Evolutionary conservation across 371 early-diverging fungal genomes (phyloP).

Genomic region (Mortierella sp.): DNA sequence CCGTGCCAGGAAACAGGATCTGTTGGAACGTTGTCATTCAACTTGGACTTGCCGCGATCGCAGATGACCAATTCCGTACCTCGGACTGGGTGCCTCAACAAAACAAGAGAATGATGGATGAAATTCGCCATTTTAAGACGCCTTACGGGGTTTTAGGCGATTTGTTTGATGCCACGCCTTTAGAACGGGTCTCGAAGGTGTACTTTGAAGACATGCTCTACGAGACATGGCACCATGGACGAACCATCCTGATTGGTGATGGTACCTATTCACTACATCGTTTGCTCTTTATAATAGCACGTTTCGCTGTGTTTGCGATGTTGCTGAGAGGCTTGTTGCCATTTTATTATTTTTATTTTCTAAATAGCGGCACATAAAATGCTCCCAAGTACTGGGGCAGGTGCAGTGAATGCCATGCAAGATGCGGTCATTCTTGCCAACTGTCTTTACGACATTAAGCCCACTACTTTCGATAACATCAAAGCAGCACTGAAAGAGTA

Average conservation of each 20-base stretch:
- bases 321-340: neutral
- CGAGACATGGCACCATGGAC: constrained; percentile 36
- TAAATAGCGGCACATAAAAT: neutral
- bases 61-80: constrained; percentile 8
- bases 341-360: neutral
- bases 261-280: neutral
- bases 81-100: constrained; percentile 20
- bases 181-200: constrained; percentile 20
- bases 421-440: neutral
- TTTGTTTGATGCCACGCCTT: constrained; percentile 27
- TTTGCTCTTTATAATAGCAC: neutral
- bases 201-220: constrained; percentile 31
- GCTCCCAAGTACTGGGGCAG: neutral
- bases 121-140: constrained; percentile 20
- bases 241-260: constrained; percentile 34
- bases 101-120: constrained; percentile 11
- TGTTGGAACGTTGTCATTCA: constrained; percentile 27
- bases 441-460: neutral
- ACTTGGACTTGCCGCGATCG: neutral
- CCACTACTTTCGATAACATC: neutral
- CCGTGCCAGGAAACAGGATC: constrained; percentile 15
- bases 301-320: neutral
- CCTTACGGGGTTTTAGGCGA: constrained; percentile 18
- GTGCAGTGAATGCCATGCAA: neutral
- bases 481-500: neutral